A percentile compares a stretch with the other conserved stretches of the same genome.
phyloP scores from a whole-genome alignment of 331 rosid species.

The Telfairia occidentalis region DNA sequence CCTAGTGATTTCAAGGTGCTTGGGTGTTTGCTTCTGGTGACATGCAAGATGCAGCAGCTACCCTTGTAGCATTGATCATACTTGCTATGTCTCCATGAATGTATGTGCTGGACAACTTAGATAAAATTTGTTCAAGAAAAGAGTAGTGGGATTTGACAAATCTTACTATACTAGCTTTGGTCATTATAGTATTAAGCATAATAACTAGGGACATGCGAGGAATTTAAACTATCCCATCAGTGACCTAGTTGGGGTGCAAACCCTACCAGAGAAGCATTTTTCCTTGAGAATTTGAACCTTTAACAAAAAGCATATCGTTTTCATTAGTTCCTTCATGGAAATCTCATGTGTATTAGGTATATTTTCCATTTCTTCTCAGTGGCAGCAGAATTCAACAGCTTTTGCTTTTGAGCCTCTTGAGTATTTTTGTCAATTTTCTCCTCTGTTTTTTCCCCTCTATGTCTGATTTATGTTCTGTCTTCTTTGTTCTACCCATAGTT shows the following conservation, averaged over 20 bases:
- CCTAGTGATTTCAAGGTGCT: background rate
- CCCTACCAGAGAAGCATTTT: too few relatives aligned
- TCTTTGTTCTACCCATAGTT: too few relatives aligned
- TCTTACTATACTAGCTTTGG: background rate
- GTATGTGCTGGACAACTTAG: background rate
- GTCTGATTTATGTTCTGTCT: too few relatives aligned
- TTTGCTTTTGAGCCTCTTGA: background rate
- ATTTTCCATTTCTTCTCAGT: background rate
- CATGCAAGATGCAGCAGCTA: background rate
- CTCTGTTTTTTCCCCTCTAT: background rate
- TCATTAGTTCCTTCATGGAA: background rate
- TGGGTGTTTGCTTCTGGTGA: background rate
- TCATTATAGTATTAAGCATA: background rate
- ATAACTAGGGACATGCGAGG: background rate
- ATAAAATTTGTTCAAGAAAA: background rate
- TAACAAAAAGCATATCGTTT: background rate
- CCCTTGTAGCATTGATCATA: background rate
- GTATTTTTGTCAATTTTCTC: background rate
- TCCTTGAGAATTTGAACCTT: too few relatives aligned
- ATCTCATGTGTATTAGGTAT: background rate
- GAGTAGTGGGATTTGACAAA: background rate
- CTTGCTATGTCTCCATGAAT: background rate
- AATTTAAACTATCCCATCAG: background rate
- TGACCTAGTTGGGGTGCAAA: background rate
- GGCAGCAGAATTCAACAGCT: background rate